Percentiles rank a stretch among this genome's conserved stretches.
phyloP scores from a whole-genome alignment of 768 basidiomycete species.

The Trametopsis cervina region DNA sequence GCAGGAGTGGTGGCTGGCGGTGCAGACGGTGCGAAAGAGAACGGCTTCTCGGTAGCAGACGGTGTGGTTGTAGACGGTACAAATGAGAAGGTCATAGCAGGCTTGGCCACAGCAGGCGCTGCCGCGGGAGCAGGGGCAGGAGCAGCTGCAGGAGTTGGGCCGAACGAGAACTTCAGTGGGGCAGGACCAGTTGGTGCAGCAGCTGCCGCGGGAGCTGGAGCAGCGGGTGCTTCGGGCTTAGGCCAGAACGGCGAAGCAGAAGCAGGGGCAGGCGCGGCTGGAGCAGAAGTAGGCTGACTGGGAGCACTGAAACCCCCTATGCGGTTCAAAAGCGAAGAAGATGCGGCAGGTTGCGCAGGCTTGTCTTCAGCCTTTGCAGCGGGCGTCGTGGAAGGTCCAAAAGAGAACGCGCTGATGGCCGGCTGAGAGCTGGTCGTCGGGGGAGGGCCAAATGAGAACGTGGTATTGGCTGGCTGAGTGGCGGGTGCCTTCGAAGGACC shows the following conservation, averaged over 20 bases:
- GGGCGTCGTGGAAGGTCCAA: background rate
- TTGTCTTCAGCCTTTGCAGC: constrained; percentile 5
- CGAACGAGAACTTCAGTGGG: constrained; percentile 10
- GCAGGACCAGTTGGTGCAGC: constrained; percentile 4
- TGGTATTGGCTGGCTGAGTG: background rate
- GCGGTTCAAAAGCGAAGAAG: constrained; percentile 2
- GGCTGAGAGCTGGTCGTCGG: constrained; percentile 1
- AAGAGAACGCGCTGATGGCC: background rate
- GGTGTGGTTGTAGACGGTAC: background rate
- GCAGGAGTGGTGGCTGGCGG: constrained; percentile 1
- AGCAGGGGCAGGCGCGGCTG: constrained; percentile 9
- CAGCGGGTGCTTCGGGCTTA: constrained; percentile 13
- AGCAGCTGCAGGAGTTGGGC: constrained; percentile 2
- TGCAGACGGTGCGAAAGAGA: constrained; percentile 5
- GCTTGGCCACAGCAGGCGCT: constrained; percentile 9
- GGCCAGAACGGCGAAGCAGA: constrained; percentile 2
- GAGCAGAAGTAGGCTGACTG: background rate
- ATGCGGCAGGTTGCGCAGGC: background rate
- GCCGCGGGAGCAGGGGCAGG: constrained; percentile 9
- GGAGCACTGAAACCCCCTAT: constrained; percentile 4
- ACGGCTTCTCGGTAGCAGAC: background rate
- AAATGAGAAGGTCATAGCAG: constrained; percentile 8
- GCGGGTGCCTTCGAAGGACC: background rate
- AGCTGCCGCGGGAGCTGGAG: constrained; percentile 8
- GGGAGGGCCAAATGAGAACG: background rate